phyloP scores from a whole-genome alignment of 208 protist genomes.

The Leptomonas pyrrhocoris region DNA sequence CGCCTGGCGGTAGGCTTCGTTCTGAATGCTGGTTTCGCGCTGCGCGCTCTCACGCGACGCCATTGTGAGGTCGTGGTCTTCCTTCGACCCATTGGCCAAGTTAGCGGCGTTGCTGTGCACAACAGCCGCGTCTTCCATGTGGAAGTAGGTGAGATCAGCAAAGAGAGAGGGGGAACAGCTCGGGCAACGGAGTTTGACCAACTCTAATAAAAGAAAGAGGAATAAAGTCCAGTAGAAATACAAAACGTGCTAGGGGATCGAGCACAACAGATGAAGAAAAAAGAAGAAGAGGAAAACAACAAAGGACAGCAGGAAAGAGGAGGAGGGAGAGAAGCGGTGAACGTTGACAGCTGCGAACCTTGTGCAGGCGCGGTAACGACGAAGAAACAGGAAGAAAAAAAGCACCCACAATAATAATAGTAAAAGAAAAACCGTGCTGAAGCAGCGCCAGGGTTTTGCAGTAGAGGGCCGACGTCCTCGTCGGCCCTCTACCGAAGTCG shows the following conservation, averaged over 20 bases:
- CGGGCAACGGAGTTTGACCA: no score
- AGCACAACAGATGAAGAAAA: neutral
- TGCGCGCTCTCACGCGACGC: constrained; percentile 57
- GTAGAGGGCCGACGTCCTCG: no score
- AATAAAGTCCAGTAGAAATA: neutral
- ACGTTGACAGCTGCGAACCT: no score
- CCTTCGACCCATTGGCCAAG: constrained; percentile 1
- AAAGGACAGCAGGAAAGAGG: no score
- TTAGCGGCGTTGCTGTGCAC: neutral
- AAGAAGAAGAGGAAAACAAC: neutral
- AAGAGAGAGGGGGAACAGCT: no score
- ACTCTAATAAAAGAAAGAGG: constrained; percentile 22
- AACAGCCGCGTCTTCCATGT: constrained; percentile 1
- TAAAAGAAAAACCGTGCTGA: no score
- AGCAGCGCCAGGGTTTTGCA: no score
- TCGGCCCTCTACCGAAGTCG: no score
- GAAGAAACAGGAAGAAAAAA: neutral
- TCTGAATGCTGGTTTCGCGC: constrained; percentile 45
- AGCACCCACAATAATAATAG: neutral
- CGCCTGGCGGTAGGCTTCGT: constrained; percentile 71
- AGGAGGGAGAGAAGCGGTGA: no score
- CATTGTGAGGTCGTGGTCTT: constrained; percentile 68
- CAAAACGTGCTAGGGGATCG: no score
- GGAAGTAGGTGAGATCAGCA: neutral
- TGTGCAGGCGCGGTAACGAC: neutral